Base-by-base conservation (phyloP, 2,329 filamentous ascomycete species). In the Dactylella cylindrospora region DNA sequence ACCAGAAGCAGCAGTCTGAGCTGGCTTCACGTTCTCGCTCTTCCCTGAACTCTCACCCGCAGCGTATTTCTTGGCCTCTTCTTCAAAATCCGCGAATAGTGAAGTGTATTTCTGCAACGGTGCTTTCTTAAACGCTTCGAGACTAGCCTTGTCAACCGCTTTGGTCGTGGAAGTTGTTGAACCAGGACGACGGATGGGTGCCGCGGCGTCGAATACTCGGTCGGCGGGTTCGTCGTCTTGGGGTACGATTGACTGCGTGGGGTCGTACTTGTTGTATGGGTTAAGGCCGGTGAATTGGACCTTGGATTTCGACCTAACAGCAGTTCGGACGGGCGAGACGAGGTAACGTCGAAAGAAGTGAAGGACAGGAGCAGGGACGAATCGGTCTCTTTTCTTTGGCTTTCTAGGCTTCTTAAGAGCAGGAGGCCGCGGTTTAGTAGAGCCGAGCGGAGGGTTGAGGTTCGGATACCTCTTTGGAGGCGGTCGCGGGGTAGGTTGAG, bases 321-420 rank as follows among this genome's bases (percentile, higher is more conserved):
- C n/a, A 3, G 9, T 17, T 13, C 39, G 38, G 13, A 39, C 9
- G 17, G 22, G 17, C 22, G 36, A 23, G 20, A 26, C 38, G 44
- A 44, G 13, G 39, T 45, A 26, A 32, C 38, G 36, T 15, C 33
- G 19, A 6, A 25, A 25, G 20, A 59, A 44, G 5, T 1, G 17
- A n/a, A 31, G 25, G 25, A 43, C 4, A 28, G 26, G 12, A 23
- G 46, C 22, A 23, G 38, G 50, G 40, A 53, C 32, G 35, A 29
- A 28, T 32, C 33, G 32, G 9, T 38, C 17, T 17, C 33, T 40
- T 39, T 53, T 53, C 19, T 36, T 35, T 5, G 47, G 47, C 7
- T 19, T 12, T 32, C 35, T 46, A 29, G 25, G n/a, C 28, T 41
- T 23, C 36, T 53, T 61, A 23, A 61, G 47, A n/a, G 53, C 53